Evolutionary conservation across 148 eudicot species (phyloP), one percentile per base, ranked within the genome.

Genomic region (Spergularia bocconei): DNA sequence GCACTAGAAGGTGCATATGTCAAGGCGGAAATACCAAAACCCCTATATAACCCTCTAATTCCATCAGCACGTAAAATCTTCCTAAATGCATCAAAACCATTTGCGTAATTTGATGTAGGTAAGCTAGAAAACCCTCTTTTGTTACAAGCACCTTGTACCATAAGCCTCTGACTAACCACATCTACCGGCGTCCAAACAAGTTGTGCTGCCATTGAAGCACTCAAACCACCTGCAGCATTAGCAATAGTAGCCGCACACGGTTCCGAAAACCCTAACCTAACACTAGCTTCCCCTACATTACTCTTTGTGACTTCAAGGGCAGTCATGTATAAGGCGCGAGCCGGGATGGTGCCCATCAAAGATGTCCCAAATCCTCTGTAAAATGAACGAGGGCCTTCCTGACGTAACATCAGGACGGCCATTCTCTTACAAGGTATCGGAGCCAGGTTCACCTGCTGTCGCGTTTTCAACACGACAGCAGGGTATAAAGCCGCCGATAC

Each of bases 141-240:
- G 2, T 63, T 11, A 87, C 82, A 23, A 80, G 84, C 67, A 58
- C 74, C 69, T 70, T 93, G 97, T 12, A 90, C 95, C 98, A 93
- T 93, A 0, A 93, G 87, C 60, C 97, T 76, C 70, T 93, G 98
- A 85, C 98, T 93, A 6, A 93, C 85, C 6, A 93, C 98, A 85
- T 93, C 98, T 65, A 93, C 81, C 6, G 98, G 97, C 1, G 97
- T 93, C 98, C 98, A 93, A n/a, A 93, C 98, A 4, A 93, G 78
- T 75, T 93, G 98, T 6, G 98, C 93, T 0, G 93, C 97, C 85
- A 91, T 81, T 0, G 98, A 88, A 21, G 97, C 95, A 69, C 89
- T 88, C 39, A 93, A 63, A 0, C 98, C 97, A 3, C 88, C 97
- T 3, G 82, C 89, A 44, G 89, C 97, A 78, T 79, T 91, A 10